Base-by-base conservation (phyloP, 371 early-diverging fungal genomes). In the Syncephalis plumigaleata region DNA sequence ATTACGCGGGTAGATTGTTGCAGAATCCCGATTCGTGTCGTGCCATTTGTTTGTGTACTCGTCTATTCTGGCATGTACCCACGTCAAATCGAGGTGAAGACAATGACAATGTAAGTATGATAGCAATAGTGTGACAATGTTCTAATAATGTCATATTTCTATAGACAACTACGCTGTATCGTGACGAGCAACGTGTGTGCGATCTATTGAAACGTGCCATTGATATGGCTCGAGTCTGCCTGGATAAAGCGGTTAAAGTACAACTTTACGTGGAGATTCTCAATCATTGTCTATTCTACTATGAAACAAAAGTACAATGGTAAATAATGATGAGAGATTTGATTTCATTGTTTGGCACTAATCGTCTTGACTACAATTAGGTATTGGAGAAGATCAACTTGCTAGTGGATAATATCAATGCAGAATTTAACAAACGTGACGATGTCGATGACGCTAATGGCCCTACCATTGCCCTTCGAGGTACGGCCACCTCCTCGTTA, bases 11-110 rank as follows among this genome's bases (percentile, higher is more conserved):
- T 39, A 82, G 85, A 51, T 65, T 94, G 50, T 60, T 96, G 36
- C 87, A 86, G 62, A 85, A 91, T 42, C 79, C 84, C 1, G 96
- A 95, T 51, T 94, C 93, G 66, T 82, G 87, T 48, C 79, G 90
- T 38, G 79, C 81, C 2, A 70, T 87, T 8, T 74, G 73, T 49
- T 58, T 79, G 20, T 82, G 79, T 42, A 71, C 79, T 21, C 88
- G 86, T 60, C 63, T 95, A 56, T 96, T 85, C 76, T 91, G 88
- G 91, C 76, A 69, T 47, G 68, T 72, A 15, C 66, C 55, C 47
- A 55, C 56, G 50, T 56, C 60, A 50, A 45, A 52, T 46, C 1
- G 55, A 51, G 45, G 42, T 39, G 7, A 55, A 63, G 53, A 58
- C 26, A 60, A 65, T 11, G 65, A 60, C 25, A 55, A 52, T 13